These are phyloP conservation scores for Lonicera japonica DNA, from an alignment of 129 eudicot species.

Conservation along the genomic window DNA sequence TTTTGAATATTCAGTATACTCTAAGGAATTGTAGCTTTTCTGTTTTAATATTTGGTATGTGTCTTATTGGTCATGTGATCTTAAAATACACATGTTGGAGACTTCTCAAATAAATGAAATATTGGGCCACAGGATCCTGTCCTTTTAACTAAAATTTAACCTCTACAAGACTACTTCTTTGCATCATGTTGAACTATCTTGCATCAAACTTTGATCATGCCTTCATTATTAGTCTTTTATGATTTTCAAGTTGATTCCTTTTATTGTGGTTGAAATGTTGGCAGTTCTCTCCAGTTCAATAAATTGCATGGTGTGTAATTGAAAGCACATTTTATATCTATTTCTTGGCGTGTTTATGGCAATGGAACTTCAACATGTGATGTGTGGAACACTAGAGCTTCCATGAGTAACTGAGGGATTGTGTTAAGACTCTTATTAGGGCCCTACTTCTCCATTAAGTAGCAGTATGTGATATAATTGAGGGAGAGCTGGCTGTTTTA, in stretches of 20 bases:
- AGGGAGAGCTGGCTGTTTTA: not conserved
- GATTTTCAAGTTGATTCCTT: not conserved
- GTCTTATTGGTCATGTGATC: not conserved
- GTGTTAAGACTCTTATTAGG: too few relatives aligned
- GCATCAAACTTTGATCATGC: not conserved
- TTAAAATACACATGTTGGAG: not conserved
- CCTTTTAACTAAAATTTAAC: too few relatives aligned
- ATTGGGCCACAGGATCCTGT: not conserved
- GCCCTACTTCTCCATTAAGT: too few relatives aligned
- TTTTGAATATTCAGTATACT: not conserved
- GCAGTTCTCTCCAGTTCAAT: not conserved
- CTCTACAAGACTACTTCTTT: too few relatives aligned
- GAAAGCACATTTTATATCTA: not conserved
- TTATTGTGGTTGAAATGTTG: not conserved
- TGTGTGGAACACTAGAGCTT: too few relatives aligned
- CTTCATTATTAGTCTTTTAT: too few relatives aligned
- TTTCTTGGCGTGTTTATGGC: too few relatives aligned
- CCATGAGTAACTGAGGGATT: too few relatives aligned
- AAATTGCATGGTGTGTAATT: not conserved
- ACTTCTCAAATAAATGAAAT: not conserved
- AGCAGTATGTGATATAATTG: not conserved
- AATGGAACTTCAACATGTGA: too few relatives aligned
- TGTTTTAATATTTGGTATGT: not conserved
- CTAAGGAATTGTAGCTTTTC: not conserved
- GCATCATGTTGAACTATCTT: too few relatives aligned